phyloP scores from a whole-genome alignment of 2,329 filamentous ascomycete species.

The Trichoderma cornu-damae region DNA sequence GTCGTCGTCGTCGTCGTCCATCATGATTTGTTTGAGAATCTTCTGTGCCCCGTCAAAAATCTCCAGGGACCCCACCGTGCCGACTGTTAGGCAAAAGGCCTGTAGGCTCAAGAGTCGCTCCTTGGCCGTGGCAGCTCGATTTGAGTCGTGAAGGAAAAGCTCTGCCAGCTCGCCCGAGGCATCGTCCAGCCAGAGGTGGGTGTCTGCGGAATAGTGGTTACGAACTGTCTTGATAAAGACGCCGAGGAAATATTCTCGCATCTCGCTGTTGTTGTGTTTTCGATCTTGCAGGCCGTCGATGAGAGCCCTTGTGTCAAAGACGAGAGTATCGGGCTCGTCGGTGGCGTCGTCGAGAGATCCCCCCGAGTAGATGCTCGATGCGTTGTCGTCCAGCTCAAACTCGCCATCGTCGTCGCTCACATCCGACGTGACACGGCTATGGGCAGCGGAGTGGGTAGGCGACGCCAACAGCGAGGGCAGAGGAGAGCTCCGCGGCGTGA shows the following conservation, averaged over 20 bases:
- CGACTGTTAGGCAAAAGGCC: slow-evolving; percentile 64
- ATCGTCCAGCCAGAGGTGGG: slow-evolving; percentile 47
- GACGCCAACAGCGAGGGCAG: slow-evolving; percentile 53
- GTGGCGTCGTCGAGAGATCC: slow-evolving; percentile 47
- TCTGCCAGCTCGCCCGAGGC: slow-evolving; percentile 54
- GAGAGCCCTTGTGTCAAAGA: slow-evolving; percentile 57
- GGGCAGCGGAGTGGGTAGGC: slow-evolving; percentile 53
- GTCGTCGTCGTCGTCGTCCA: slow-evolving; percentile 58
- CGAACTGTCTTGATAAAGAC: slow-evolving; percentile 51
- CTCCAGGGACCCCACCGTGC: slow-evolving; percentile 56
- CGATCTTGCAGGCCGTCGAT: slow-evolving; percentile 67
- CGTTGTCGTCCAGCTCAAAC: slow-evolving; percentile 40
- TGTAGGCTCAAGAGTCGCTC: slow-evolving; percentile 68
- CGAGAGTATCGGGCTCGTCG: slow-evolving; percentile 58
- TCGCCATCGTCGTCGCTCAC: slow-evolving; percentile 47
- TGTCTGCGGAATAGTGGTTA: slow-evolving; percentile 30
- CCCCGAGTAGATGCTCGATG: slow-evolving; percentile 39
- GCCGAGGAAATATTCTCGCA: slow-evolving; percentile 50
- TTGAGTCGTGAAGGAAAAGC: slow-evolving; percentile 65
- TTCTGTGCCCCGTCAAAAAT: slow-evolving; percentile 30
- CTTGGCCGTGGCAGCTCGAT: slow-evolving; percentile 59
- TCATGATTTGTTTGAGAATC: slow-evolving; percentile 34
- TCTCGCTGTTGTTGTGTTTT: slow-evolving; percentile 70
- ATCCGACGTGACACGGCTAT: slow-evolving; percentile 60
- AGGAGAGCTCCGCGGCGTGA: slow-evolving; percentile 58